These are phyloP conservation scores for Cladosporium halotolerans DNA, from an alignment of 2,329 filamentous ascomycete genomes.

Conservation along the genomic window DNA sequence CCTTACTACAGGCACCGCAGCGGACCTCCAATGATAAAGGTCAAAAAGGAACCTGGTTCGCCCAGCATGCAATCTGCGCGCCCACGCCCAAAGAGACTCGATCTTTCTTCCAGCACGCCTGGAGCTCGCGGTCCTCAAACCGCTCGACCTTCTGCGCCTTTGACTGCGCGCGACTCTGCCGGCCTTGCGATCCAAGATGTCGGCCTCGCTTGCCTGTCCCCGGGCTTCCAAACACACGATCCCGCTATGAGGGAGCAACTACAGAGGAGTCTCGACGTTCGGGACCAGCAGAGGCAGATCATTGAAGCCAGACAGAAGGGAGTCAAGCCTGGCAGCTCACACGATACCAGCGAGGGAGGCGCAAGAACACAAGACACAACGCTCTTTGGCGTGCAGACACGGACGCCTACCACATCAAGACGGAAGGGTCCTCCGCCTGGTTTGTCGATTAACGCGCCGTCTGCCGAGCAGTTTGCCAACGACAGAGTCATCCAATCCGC, in stretches of 20 bases:
- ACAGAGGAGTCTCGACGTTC: slow-evolving; percentile 85
- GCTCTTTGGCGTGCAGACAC: slow-evolving; percentile 43
- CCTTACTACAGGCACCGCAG: slow-evolving; percentile 44
- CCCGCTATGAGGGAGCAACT: slow-evolving; percentile 95
- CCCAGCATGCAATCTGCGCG: slow-evolving; percentile 69
- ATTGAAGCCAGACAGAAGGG: slow-evolving; percentile 92
- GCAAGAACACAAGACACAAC: slow-evolving; percentile 33
- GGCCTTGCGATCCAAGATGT: slow-evolving; percentile 83
- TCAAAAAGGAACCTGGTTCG: slow-evolving; percentile 92
- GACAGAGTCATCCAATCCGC: slow-evolving; percentile 97
- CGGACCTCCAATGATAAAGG: slow-evolving; percentile 70
- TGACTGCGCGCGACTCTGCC: slow-evolving; percentile 68
- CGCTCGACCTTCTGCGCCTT: slow-evolving; percentile 57
- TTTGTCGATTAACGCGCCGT: slow-evolving; percentile 89
- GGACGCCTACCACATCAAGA: slow-evolving; percentile 67
- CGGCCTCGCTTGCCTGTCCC: slow-evolving; percentile 87
- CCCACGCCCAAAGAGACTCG: slow-evolving; percentile 69
- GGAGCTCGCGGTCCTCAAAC: slow-evolving; percentile 35
- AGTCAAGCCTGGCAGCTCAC: slow-evolving; percentile 50
- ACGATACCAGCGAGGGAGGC: slow-evolving; percentile 24
- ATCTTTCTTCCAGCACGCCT: slow-evolving; percentile 56
- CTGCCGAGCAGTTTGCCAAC: slow-evolving; percentile 83
- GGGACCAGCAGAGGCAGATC: slow-evolving; percentile 89
- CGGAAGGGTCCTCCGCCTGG: slow-evolving; percentile 77
- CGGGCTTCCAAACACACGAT: slow-evolving; percentile 92